These are phyloP conservation scores for Wickerhamiella bombiphila DNA, from an alignment of 805 yeast genomes.

Conservation along the genomic window DNA sequence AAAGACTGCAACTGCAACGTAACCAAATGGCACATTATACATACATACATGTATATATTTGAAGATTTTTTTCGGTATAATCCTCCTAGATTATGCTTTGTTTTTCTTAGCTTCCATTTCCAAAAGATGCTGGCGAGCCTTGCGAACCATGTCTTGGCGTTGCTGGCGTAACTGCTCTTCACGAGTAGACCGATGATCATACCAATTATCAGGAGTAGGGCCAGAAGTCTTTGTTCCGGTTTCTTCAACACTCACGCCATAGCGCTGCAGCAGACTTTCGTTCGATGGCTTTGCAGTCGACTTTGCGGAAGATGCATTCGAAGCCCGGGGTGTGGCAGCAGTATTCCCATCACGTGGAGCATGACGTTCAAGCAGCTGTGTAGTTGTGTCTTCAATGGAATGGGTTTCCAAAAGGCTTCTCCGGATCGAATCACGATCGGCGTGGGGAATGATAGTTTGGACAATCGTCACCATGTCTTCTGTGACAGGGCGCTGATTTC, in stretches of 20 bases:
- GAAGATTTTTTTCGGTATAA: too few relatives aligned
- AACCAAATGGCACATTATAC: neutral
- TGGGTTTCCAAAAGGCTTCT: slow-evolving; percentile 52
- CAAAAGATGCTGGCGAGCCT: slow-evolving; percentile 35
- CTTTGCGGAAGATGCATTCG: neutral
- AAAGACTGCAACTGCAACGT: neutral
- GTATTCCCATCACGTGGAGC: slow-evolving; percentile 30
- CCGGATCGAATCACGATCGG: slow-evolving; percentile 55
- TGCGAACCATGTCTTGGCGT: slow-evolving; percentile 42
- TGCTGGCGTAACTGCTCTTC: slow-evolving; percentile 32
- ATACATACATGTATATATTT: neutral
- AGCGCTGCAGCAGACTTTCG: slow-evolving; percentile 29
- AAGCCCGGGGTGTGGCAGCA: slow-evolving; percentile 2
- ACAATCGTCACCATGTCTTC: slow-evolving; percentile 68
- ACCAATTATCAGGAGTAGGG: slow-evolving; percentile 24
- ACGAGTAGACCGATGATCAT: slow-evolving; percentile 30
- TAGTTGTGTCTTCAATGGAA: slow-evolving; percentile 67
- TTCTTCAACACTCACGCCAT: slow-evolving; percentile 26
- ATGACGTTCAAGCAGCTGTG: slow-evolving; percentile 49
- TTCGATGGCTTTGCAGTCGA: slow-evolving; percentile 3
- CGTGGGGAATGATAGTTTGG: slow-evolving; percentile 62
- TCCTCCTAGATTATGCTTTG: neutral
- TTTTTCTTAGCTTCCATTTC: slow-evolving; percentile 8
- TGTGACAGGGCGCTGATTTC: slow-evolving; percentile 21
- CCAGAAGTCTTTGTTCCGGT: neutral